Evolutionary conservation across 2,329 filamentous ascomycete genomes (phyloP).

Genomic region (Sclerotinia nivalis): DNA sequence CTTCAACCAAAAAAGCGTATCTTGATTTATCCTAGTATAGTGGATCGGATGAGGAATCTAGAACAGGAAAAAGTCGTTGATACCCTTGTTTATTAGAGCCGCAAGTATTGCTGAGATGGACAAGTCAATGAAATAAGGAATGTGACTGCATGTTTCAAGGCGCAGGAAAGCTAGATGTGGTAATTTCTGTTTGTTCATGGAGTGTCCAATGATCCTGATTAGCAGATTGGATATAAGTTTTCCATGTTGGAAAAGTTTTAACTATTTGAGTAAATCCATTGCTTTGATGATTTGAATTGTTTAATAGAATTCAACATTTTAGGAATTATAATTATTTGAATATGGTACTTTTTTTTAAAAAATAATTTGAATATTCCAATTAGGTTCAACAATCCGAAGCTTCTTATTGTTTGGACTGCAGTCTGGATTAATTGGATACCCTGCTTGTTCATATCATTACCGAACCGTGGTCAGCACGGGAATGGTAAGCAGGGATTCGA

Average conservation of each 20-base stretch:
- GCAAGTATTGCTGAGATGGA: background rate
- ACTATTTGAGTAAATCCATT: no score
- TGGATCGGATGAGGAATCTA: background rate
- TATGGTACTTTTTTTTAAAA: no score
- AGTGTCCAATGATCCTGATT: no score
- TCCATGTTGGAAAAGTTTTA: no score
- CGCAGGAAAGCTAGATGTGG: background rate
- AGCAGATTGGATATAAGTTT: no score
- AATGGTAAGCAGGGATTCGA: slow-evolving; percentile 15
- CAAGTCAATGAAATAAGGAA: background rate
- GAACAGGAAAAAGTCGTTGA: slow-evolving; percentile 9
- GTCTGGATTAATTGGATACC: no score
- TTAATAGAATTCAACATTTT: no score
- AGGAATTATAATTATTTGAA: no score
- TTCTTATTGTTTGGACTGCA: no score
- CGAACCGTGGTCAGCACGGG: slow-evolving; percentile 19
- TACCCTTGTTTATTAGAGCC: slow-evolving; percentile 12
- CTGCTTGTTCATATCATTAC: background rate
- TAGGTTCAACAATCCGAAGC: no score
- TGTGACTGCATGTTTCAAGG: slow-evolving; percentile 2
- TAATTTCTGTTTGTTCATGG: background rate
- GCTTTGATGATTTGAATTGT: no score
- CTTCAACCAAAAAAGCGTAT: slow-evolving; percentile 6
- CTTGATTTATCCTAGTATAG: background rate
- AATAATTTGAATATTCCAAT: no score